These are phyloP conservation scores for Volvox africanus DNA, from an alignment of 139 green algal species.

Conservation along the genomic window DNA sequence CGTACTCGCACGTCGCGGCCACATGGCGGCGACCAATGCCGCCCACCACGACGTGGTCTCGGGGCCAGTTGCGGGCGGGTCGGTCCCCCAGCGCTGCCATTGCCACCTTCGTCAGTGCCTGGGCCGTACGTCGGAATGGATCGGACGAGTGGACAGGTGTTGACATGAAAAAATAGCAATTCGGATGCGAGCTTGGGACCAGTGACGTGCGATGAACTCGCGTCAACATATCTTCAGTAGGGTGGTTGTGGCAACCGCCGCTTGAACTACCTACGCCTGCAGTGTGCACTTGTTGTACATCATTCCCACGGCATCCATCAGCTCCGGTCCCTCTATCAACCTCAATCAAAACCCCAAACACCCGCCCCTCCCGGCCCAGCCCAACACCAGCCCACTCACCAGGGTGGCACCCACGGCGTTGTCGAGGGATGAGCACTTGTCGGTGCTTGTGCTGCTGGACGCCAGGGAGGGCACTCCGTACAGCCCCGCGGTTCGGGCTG, in stretches of 20 bases:
- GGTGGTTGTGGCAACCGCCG: no score
- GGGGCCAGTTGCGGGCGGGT: conserved; percentile 41
- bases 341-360: no score
- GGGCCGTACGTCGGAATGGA: background rate
- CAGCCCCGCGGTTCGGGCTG: conserved; percentile 27
- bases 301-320: no score
- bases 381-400: background rate
- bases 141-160: no score
- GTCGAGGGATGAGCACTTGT: conserved; percentile 6
- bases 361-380: background rate
- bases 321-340: no score
- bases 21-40: conserved; percentile 10
- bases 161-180: background rate
- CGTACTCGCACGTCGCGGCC: conserved; percentile 21
- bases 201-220: no score
- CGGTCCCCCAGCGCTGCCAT: background rate
- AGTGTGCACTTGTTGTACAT: no score
- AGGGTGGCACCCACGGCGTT: conserved; percentile 23
- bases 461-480: conserved; percentile 40
- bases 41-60: conserved; percentile 8
- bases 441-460: conserved; percentile 3
- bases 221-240: no score
- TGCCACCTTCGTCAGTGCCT: background rate
- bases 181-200: no score
- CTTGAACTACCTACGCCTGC: no score